Evolutionary conservation across 768 basidiomycete species (phyloP), one percentile per base, ranked within the genome.

Genomic region (Candolleomyces eurysporus): DNA sequence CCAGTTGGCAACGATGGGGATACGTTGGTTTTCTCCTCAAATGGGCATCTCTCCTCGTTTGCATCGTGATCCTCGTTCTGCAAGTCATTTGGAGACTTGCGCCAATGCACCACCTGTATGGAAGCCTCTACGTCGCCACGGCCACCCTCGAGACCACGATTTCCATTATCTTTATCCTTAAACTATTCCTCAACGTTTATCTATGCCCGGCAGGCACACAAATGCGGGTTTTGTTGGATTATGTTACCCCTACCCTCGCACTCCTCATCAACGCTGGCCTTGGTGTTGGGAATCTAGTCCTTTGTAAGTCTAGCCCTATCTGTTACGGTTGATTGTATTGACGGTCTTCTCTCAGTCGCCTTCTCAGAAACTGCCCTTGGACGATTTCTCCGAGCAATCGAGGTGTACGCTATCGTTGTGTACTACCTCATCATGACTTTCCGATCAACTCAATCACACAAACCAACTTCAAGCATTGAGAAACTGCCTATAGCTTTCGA

Each of bases 351-450:
- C 19, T 30, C 64, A 91, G 89, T 88, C 69, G 73, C 77, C 57
- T 90, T 91, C 67, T 83, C 90, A 3, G 91, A 92, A 72, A 83
- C 83, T 6, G 77, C 79, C 10, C 73, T 89, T 1, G 91, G 90
- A n/a, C 85, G 87, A 50, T 83, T 91, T 65, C 75, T 83, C 59
- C 82, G 85, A 65, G 86, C 85, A 14, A 71, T 86, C 39, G 86
- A 89, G 66, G 65, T 86, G 22, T 92, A 86, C 67, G 78, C 86
- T 48, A 72, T 88, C 48, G 76, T 88, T 59, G 71, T 90, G n/a
- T 84, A 81, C 67, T 72, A 79, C 61, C 81, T 89, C 62, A 75
- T 88, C 55, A 66, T 72, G 39, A 73, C 79, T n/a, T 78, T 80
- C 61, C 71, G 74, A 31, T 22, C 19, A 13, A n/a, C 55, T 32